phyloP scores from a whole-genome alignment of 2,329 filamentous ascomycete species.

The Phoma sp. region DNA sequence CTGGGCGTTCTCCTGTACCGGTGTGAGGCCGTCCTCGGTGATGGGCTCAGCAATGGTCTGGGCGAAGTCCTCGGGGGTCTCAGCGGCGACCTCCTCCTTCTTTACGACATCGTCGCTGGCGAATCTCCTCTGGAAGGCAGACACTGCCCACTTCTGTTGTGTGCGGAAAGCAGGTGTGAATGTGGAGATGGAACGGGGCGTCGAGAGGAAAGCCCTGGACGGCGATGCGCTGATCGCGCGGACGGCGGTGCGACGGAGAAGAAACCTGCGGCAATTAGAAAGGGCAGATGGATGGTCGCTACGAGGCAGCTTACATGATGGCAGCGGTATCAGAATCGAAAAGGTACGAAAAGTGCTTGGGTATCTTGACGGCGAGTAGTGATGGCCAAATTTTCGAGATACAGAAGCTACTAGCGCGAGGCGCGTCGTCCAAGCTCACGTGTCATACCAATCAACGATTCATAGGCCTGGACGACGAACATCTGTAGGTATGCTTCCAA shows the following conservation, averaged over 20 bases:
- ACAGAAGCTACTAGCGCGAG: conserved; percentile 7
- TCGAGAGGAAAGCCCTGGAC: conserved; percentile 53
- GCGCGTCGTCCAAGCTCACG: conserved; percentile 7
- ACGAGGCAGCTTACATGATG: conserved; percentile 27
- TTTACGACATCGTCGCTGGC: conserved; percentile 56
- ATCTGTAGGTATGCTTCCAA: neutral
- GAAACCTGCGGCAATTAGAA: conserved; percentile 57
- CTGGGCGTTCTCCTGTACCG: conserved; percentile 32
- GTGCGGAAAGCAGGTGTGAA: conserved; percentile 40
- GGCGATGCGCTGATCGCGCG: conserved; percentile 60
- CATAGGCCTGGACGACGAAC: neutral
- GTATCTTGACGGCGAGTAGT: conserved; percentile 11
- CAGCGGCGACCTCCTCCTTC: conserved; percentile 44
- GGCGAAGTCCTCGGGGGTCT: conserved; percentile 40
- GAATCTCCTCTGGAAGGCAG: conserved; percentile 57
- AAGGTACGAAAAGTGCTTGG: neutral
- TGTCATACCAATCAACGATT: conserved; percentile 1
- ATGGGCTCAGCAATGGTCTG: conserved; percentile 47
- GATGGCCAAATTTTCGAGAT: conserved; percentile 16
- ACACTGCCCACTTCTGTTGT: conserved; percentile 49
- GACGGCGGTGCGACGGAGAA: conserved; percentile 64
- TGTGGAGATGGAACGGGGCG: conserved; percentile 48
- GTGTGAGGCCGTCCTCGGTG: conserved; percentile 43
- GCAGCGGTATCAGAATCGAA: neutral
- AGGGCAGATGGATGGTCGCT: neutral